Evolutionary conservation across 345 rosid species (phyloP).

Genomic region (Arabidopsis suecica): DNA sequence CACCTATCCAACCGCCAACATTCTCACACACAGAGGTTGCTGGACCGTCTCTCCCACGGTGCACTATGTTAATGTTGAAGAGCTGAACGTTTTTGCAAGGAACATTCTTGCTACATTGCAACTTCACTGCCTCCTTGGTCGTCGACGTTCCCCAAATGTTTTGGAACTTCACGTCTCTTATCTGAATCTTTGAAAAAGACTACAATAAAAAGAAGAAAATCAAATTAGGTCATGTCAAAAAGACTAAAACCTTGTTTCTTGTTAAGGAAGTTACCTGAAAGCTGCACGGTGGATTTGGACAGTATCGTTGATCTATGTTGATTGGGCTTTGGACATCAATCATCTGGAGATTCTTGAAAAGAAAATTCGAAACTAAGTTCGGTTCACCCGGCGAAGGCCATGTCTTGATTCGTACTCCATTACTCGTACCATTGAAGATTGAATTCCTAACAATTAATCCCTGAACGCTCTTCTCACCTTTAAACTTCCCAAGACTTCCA

Average conservation of each 20-base stretch:
- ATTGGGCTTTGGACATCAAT: conserved; percentile 41
- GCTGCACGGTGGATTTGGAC: conserved; percentile 33
- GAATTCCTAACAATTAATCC: conserved; percentile 34
- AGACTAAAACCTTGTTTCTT: too few relatives aligned
- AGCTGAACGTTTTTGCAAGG: conserved; percentile 47
- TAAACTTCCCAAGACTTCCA: conserved; percentile 41
- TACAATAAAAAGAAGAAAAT: background rate
- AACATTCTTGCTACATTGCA: conserved; percentile 42
- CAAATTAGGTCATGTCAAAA: background rate
- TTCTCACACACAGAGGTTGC: conserved; percentile 44
- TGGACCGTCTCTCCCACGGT: conserved; percentile 29
- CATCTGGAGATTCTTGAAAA: conserved; percentile 39
- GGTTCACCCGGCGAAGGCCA: conserved; percentile 16
- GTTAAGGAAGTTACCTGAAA: conserved; percentile 4
- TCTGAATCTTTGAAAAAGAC: conserved; percentile 46
- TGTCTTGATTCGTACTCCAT: conserved; percentile 46
- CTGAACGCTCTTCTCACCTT: conserved; percentile 34
- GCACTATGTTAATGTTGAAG: conserved; percentile 28
- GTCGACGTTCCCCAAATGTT: conserved; percentile 52
- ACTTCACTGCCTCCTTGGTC: conserved; percentile 42
- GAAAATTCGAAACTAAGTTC: conserved; percentile 19
- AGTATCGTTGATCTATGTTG: conserved; percentile 44
- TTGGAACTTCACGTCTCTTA: conserved; percentile 39
- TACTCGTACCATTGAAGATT: conserved; percentile 29
- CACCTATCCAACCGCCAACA: conserved; percentile 35